Evolutionary conservation across 495 filamentous ascomycete genomes (phyloP).

Genomic region (Xylaria cubensis): DNA sequence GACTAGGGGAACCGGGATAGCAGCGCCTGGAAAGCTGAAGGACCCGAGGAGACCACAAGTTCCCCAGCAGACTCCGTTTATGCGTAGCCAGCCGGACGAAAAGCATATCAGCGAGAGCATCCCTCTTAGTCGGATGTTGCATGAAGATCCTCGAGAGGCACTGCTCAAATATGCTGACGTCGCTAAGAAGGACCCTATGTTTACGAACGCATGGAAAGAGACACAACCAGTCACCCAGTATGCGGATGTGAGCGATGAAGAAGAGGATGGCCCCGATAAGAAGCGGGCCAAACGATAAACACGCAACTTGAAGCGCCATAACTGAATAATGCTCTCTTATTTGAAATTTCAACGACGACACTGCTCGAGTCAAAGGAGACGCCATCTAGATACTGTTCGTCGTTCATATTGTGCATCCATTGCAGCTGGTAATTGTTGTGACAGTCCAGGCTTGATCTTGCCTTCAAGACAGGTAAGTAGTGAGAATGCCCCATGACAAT

Average conservation of each 20-base stretch:
- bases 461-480: neutral
- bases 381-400: neutral
- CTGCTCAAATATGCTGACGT: conserved; percentile 94
- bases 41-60: conserved; percentile 83
- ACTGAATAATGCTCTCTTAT: neutral
- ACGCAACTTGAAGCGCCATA: neutral
- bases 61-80: conserved; percentile 87
- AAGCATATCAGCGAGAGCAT: conserved; percentile 86
- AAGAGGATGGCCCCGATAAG: conserved; percentile 71
- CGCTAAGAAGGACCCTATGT: conserved; percentile 90
- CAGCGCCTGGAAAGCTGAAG: conserved; percentile 77
- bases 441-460: neutral
- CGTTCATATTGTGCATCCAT: neutral
- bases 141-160: conserved; percentile 95
- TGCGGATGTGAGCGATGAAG: conserved; percentile 90
- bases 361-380: neutral
- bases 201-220: conserved; percentile 89
- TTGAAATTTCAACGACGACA: neutral
- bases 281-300: conserved; percentile 65
- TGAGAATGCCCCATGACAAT: neutral
- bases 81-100: conserved; percentile 89
- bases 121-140: conserved; percentile 90
- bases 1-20: conserved; percentile 62
- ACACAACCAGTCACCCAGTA: conserved; percentile 95
- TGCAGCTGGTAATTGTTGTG: neutral